Conservation (phyloP, 139 green algal species). For the Ettlia oleoabundans region DNA sequence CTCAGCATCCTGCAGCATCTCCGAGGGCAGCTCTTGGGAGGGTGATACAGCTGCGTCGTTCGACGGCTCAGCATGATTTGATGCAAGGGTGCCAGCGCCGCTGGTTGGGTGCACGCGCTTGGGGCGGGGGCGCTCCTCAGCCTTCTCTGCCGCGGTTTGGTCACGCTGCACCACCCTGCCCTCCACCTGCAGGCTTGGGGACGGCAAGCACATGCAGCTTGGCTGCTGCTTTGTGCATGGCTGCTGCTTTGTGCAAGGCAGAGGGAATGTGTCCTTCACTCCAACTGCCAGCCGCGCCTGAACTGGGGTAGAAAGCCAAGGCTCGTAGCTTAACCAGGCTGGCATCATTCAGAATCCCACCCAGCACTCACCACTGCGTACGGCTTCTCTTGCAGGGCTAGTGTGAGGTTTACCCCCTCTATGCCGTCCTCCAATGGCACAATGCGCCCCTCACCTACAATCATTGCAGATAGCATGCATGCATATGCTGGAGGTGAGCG, state of each 20-base stretch:
- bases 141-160: background rate
- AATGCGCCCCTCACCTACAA: constrained; percentile 21
- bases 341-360: no score
- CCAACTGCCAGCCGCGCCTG: background rate
- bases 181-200: background rate
- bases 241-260: background rate
- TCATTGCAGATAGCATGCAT: background rate
- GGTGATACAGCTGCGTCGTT: no score
- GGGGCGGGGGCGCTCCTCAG: background rate
- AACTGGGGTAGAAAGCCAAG: no score
- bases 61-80: background rate
- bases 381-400: constrained; percentile 21
- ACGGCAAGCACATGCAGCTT: background rate
- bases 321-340: no score
- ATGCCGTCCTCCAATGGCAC: constrained; percentile 32
- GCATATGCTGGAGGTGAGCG: background rate
- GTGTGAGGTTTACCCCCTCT: background rate
- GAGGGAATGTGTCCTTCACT: background rate
- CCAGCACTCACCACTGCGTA: constrained; percentile 8
- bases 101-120: background rate
- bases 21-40: no score
- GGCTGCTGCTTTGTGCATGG: background rate
- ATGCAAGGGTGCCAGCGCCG: background rate
- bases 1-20: background rate
- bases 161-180: background rate